phyloP scores from a whole-genome alignment of 805 yeast genomes.

The Candida mattraensis region DNA sequence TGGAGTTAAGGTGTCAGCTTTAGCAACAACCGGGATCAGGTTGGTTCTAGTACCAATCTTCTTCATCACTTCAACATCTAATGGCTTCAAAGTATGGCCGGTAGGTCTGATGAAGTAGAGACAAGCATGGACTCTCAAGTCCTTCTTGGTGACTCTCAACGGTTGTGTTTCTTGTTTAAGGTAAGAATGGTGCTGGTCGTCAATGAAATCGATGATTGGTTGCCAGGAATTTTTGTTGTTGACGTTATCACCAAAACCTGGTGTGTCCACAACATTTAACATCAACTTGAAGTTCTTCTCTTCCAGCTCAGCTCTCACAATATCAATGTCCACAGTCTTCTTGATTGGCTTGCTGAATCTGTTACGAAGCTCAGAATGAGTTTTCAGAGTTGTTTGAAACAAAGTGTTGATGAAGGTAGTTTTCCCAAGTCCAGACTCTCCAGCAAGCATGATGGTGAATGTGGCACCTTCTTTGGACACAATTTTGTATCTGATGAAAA shows the following conservation, averaged over 20 bases:
- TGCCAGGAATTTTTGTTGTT: conserved; percentile 86
- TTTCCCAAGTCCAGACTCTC: conserved; percentile 90
- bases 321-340: conserved; percentile 76
- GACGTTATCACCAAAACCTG: conserved; percentile 91
- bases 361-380: conserved; percentile 52
- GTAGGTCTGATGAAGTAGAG: conserved; percentile 89
- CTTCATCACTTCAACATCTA: conserved; percentile 88
- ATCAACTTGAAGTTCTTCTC: conserved; percentile 79
- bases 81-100: conserved; percentile 81
- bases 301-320: conserved; percentile 75
- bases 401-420: conserved; percentile 88
- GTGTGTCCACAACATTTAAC: conserved; percentile 85
- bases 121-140: conserved; percentile 87
- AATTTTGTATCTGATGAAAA: conserved; percentile 55
- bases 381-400: conserved; percentile 71
- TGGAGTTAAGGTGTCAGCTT: conserved; percentile 80
- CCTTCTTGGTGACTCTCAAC: conserved; percentile 59
- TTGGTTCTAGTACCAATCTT: conserved; percentile 77
- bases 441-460: conserved; percentile 81
- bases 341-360: conserved; percentile 60
- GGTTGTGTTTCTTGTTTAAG: conserved; percentile 97
- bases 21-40: conserved; percentile 85
- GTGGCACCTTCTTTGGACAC: conserved; percentile 74
- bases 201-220: conserved; percentile 83
- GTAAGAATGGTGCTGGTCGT: conserved; percentile 83